Conservation (phyloP, 345 rosid genomes). For the Adansonia digitata region DNA sequence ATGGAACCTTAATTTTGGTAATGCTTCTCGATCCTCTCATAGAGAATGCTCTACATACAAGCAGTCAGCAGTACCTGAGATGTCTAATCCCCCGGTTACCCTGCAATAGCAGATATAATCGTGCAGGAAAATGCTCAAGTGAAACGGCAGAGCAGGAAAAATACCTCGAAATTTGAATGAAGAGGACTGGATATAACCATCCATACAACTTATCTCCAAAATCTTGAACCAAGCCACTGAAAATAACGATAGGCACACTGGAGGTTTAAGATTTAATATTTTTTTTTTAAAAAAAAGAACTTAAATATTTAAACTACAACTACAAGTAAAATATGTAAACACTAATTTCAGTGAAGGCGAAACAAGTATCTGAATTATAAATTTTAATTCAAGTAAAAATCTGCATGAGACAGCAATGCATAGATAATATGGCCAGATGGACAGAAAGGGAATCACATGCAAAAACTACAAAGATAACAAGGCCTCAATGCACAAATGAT, state of each 20-base stretch:
- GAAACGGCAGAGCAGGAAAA: not conserved
- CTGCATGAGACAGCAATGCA: not conserved
- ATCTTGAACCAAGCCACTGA: conserved; percentile 3
- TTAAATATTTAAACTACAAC: not conserved
- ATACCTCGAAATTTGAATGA: not conserved
- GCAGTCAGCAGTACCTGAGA: not conserved
- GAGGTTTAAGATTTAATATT: not conserved
- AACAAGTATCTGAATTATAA: not conserved
- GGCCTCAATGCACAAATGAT: not conserved
- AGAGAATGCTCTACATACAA: not conserved
- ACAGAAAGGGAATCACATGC: not conserved
- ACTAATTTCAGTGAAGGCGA: not conserved
- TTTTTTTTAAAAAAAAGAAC: conserved; percentile 5
- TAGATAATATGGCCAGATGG: not conserved
- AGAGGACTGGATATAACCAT: not conserved
- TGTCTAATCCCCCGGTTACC: not conserved
- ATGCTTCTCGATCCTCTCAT: not conserved
- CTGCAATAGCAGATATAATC: not conserved
- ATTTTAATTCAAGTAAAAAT: not conserved
- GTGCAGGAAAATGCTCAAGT: not conserved
- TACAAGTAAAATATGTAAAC: not conserved
- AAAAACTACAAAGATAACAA: not conserved
- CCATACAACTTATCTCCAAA: conserved; percentile 9
- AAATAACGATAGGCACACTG: conserved; percentile 7
- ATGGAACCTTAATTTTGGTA: not conserved